Percentiles rank a stretch among this genome's conserved stretches.
These are phyloP conservation scores for Coemansia sp. DNA, from an alignment of 192 early-diverging fungal species.

Conservation along the genomic window DNA sequence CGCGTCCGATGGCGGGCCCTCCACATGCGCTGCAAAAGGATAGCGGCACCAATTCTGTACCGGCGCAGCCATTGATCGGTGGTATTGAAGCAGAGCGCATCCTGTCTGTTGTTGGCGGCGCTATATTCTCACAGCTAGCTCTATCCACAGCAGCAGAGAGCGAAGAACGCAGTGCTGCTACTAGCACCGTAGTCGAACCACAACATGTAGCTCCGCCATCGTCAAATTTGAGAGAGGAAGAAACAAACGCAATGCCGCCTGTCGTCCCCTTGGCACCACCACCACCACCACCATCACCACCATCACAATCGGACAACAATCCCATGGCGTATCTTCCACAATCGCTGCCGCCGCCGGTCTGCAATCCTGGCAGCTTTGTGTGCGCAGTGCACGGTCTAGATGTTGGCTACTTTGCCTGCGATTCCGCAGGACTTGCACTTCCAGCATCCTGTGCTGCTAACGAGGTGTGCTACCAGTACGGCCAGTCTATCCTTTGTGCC, in stretches of 20 bases:
- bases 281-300: background rate
- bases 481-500: constrained; percentile 31
- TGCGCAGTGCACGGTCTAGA: constrained; percentile 34
- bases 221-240: background rate
- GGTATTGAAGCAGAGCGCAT: constrained; percentile 22
- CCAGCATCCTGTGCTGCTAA: constrained; percentile 31
- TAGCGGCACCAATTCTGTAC: background rate
- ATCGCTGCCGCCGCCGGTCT: constrained; percentile 8
- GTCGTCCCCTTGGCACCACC: background rate
- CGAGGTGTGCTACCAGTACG: constrained; percentile 42
- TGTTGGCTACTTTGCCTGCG: constrained; percentile 44
- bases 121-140: constrained; percentile 28
- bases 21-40: background rate
- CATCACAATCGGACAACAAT: background rate
- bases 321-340: background rate
- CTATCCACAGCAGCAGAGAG: background rate
- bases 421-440: constrained; percentile 25
- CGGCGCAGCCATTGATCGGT: constrained; percentile 13
- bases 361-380: constrained; percentile 34
- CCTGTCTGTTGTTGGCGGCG: constrained; percentile 30
- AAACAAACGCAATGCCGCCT: background rate
- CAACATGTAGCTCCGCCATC: background rate
- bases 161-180: background rate
- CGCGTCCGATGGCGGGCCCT: background rate
- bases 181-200: background rate